A percentile compares a stretch with the other conserved stretches of the same genome.
phyloP scores from a whole-genome alignment of 2,329 filamentous ascomycete species.

The Colletotrichum paranaense region DNA sequence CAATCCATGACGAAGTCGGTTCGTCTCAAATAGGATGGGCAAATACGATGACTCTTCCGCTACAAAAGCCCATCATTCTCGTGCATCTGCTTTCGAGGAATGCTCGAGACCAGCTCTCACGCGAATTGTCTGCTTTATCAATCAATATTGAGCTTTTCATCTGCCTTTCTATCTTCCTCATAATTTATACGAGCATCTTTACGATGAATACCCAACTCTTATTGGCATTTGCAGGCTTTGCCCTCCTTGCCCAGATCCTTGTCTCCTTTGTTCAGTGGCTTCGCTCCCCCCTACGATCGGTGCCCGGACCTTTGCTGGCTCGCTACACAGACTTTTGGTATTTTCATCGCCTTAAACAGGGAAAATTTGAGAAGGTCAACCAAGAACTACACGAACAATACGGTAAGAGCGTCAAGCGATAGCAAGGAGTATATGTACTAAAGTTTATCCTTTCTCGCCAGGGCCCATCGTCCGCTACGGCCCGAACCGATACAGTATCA shows the following conservation, averaged over 20 bases:
- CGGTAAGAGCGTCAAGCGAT: constrained; percentile 35
- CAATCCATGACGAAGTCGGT: not conserved
- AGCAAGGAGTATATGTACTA: not conserved
- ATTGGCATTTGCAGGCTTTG: not conserved
- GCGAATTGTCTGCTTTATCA: not conserved
- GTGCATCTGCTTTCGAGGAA: not conserved
- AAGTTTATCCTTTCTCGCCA: constrained; percentile 5
- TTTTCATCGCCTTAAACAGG: constrained; percentile 39
- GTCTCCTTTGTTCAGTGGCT: not conserved
- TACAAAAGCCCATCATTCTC: not conserved
- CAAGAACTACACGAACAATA: constrained; percentile 43
- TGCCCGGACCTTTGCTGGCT: constrained; percentile 43
- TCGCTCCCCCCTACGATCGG: constrained; percentile 39
- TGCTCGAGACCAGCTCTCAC: not conserved
- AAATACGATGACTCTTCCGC: too few relatives aligned
- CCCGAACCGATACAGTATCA: constrained; percentile 59
- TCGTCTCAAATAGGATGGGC: too few relatives aligned
- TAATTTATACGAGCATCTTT: not conserved
- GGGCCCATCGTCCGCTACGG: constrained; percentile 58
- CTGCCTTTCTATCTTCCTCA: not conserved
- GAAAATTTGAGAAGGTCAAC: constrained; percentile 44
- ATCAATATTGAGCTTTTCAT: not conserved
- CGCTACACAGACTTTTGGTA: constrained; percentile 46
- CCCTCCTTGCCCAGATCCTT: not conserved
- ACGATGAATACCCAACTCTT: constrained; percentile 2